Evolutionary conservation across 2,329 filamentous ascomycete genomes (phyloP).

Genomic region (Rachicladosporium sp.): DNA sequence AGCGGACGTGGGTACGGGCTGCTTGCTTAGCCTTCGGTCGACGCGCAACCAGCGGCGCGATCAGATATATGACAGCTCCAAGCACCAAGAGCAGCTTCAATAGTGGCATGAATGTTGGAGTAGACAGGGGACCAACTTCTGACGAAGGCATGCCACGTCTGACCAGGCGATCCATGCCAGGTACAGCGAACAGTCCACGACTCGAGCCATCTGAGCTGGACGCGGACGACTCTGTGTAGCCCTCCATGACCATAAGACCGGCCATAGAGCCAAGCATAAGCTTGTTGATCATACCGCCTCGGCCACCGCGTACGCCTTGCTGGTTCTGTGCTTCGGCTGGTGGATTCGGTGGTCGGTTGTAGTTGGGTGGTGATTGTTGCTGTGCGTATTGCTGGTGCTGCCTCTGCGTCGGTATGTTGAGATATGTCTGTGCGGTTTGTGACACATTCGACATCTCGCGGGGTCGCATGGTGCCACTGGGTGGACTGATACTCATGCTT

Average conservation of each 20-base stretch:
- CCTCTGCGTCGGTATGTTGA: constrained; percentile 15
- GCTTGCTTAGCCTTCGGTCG: constrained; percentile 44
- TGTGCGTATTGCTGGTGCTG: constrained; percentile 23
- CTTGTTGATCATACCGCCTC: constrained; percentile 50
- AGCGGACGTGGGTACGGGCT: constrained; percentile 25
- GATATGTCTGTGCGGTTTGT: constrained; percentile 14
- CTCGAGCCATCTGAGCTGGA: constrained; percentile 23
- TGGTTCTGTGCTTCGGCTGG: constrained; percentile 22
- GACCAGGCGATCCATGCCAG: constrained; percentile 21
- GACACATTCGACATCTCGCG: constrained; percentile 17
- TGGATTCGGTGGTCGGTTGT: constrained; percentile 19
- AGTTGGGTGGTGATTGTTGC: constrained; percentile 19
- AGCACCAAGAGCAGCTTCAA: constrained; percentile 40
- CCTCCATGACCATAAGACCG: constrained; percentile 83
- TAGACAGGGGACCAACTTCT: constrained; percentile 12
- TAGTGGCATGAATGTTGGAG: constrained; percentile 28
- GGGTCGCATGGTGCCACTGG: constrained; percentile 11
- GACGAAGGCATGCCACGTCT: constrained; percentile 15
- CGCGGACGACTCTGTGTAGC: constrained; percentile 52
- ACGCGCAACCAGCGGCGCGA: constrained; percentile 44
- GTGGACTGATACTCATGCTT: constrained; percentile 13
- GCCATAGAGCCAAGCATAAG: constrained; percentile 89
- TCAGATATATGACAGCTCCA: constrained; percentile 42
- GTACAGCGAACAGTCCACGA: constrained; percentile 31
- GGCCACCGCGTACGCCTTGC: constrained; percentile 27